These are phyloP conservation scores for Cystobasidiaceae sp. DNA, from an alignment of 1,284 basidiomycete species.

Conservation along the genomic window DNA sequence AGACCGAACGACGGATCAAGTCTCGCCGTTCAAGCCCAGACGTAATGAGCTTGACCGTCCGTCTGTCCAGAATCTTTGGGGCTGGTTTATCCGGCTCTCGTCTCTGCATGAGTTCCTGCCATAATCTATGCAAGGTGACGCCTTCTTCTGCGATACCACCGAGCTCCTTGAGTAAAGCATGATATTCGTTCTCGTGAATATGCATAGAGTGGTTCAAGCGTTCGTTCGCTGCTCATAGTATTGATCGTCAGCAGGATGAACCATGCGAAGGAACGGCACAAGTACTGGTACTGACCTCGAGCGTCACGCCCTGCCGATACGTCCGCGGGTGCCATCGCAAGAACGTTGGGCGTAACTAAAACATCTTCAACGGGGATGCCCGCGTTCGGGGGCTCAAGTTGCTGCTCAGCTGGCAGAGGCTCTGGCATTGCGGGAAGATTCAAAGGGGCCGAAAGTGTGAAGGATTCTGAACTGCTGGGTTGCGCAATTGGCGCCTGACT, in stretches of 20 bases:
- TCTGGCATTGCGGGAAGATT: not conserved
- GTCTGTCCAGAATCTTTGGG: conserved; percentile 65
- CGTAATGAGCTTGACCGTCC: conserved; percentile 60
- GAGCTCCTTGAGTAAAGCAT: not conserved
- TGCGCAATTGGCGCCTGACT: no score
- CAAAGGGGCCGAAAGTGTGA: not conserved
- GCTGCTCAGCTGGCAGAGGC: not conserved
- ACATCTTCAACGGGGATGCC: no score
- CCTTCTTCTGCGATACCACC: conserved; percentile 27
- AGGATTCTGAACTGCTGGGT: not conserved
- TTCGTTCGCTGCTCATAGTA: no score
- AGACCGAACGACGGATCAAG: conserved; percentile 61
- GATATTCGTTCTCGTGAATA: conserved; percentile 23
- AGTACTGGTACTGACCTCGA: no score
- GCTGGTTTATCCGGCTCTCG: conserved; percentile 23
- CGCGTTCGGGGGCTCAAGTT: no score
- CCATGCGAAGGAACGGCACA: no score
- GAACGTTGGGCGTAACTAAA: not conserved
- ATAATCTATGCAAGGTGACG: not conserved
- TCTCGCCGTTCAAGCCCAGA: conserved; percentile 59
- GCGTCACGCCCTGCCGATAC: no score
- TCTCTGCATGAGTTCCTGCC: conserved; percentile 10
- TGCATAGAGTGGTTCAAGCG: conserved; percentile 11
- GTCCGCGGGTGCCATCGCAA: no score
- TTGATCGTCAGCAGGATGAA: no score